phyloP scores from a whole-genome alignment of 2,329 filamentous ascomycete genomes.

The Ophiocordyceps polyrhachis-furcata region DNA sequence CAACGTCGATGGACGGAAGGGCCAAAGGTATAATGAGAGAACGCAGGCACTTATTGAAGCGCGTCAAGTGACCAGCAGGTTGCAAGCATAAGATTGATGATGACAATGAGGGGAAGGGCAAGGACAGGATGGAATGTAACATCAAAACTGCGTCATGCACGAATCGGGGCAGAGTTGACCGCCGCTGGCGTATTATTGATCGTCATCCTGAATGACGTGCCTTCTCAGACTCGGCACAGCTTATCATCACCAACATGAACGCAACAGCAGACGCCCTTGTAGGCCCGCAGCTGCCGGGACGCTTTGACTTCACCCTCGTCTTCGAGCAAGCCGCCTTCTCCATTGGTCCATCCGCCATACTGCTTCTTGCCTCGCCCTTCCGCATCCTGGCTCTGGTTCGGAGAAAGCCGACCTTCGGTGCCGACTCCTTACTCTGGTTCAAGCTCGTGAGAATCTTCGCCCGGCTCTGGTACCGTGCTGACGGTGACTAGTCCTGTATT shows the following conservation, averaged over 20 bases:
- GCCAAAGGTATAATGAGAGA: too few relatives aligned
- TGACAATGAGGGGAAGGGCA: not conserved
- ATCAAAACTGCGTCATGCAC: not conserved
- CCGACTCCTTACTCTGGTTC: not conserved
- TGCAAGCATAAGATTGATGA: too few relatives aligned
- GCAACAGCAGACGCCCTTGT: conserved; percentile 1
- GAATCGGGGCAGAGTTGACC: not conserved
- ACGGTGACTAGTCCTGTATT: not conserved
- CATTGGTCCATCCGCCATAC: conserved; percentile 1
- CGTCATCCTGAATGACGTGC: not conserved
- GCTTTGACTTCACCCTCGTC: conserved; percentile 8
- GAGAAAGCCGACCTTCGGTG: not conserved
- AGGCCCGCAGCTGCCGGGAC: conserved; percentile 1
- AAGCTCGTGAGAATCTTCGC: not conserved
- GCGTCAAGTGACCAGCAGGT: too few relatives aligned
- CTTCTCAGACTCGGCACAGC: not conserved
- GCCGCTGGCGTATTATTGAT: not conserved
- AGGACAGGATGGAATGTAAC: not conserved
- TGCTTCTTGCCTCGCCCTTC: not conserved
- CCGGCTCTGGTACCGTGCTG: not conserved
- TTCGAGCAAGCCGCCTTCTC: conserved; percentile 7
- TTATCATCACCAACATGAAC: not conserved
- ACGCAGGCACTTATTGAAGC: too few relatives aligned
- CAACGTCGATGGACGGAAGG: too few relatives aligned
- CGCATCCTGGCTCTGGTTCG: not conserved